A percentile compares a stretch with the other conserved stretches of the same genome.
Evolutionary conservation across 768 basidiomycete species (phyloP).

Genomic region (Pleurotus tuber-regium): DNA sequence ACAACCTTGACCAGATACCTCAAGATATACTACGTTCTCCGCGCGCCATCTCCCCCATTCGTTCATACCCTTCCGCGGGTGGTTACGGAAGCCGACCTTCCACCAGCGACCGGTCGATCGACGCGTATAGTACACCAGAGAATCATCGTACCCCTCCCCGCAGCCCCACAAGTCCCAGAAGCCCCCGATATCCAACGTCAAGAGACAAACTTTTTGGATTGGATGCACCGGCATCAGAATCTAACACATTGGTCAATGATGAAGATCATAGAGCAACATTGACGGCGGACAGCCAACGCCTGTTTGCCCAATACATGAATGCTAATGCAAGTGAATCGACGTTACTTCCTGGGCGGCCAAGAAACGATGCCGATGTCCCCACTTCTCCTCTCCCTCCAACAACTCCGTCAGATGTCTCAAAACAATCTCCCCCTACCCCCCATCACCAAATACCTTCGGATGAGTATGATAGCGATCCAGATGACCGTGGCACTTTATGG

Average conservation of each 20-base stretch:
- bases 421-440: background rate
- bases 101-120: conserved; percentile 30
- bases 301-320: conserved; percentile 5
- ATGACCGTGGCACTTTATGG: conserved; percentile 46
- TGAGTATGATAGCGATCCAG: conserved; percentile 47
- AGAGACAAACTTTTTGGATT: conserved; percentile 24
- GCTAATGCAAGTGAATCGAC: conserved; percentile 1
- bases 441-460: conserved; percentile 28
- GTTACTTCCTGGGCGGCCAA: conserved; percentile 1
- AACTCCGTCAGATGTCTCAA: conserved; percentile 4
- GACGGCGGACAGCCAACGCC: background rate
- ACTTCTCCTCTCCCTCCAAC: conserved; percentile 5
- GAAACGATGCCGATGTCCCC: conserved; percentile 9
- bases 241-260: background rate
- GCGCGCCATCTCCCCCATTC: conserved; percentile 36
- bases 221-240: background rate
- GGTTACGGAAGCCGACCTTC: conserved; percentile 30
- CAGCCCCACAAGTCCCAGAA: conserved; percentile 57
- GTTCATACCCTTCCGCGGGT: conserved; percentile 26
- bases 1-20: conserved; percentile 30
- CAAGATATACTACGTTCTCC: conserved; percentile 38
- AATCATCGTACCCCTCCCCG: conserved; percentile 52
- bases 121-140: conserved; percentile 39
- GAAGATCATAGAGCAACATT: background rate
- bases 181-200: conserved; percentile 33